A percentile compares a stretch with the other conserved stretches of the same genome.
Evolutionary conservation across 306 rosid species (phyloP).

Genomic region (Rosa rugosa): DNA sequence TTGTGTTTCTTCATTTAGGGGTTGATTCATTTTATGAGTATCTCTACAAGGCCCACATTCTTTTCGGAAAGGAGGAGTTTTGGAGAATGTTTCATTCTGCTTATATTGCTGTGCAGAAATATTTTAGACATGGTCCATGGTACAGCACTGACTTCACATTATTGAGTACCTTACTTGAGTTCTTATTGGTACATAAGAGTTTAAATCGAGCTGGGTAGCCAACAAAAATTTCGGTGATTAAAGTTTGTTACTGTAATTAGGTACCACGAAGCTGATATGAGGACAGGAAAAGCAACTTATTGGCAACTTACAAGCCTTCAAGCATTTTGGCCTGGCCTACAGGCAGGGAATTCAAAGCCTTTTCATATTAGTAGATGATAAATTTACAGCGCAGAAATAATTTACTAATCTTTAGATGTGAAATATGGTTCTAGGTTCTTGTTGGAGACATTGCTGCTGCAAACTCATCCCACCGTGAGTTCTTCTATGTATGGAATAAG

Average conservation of each 20-base stretch:
- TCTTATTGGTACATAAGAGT: neutral
- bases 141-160: conserved; percentile 28
- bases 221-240: conserved; percentile 14
- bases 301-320: conserved; percentile 99
- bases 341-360: conserved; percentile 52
- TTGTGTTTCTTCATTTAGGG: conserved; percentile 53
- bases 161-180: neutral
- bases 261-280: conserved; percentile 99
- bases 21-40: conserved; percentile 99
- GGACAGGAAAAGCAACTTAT: conserved; percentile 91
- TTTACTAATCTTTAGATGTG: conserved; percentile 30
- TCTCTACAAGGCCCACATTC: conserved; percentile 85
- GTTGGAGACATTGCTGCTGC: conserved; percentile 90
- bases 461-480: conserved; percentile 91
- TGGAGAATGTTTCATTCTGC: conserved; percentile 65
- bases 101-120: conserved; percentile 57
- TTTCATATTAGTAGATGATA: neutral
- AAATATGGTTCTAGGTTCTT: conserved; percentile 64
- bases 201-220: neutral
- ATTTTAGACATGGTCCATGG: conserved; percentile 95
- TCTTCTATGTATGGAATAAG: conserved; percentile 79
- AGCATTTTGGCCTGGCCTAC: conserved; percentile 99
- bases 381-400: conserved; percentile 15
- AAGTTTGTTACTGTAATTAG: conserved; percentile 45
- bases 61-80: conserved; percentile 64